Evolutionary conservation across 768 basidiomycete genomes (phyloP).

Genomic region (Mycena albidolilacea): DNA sequence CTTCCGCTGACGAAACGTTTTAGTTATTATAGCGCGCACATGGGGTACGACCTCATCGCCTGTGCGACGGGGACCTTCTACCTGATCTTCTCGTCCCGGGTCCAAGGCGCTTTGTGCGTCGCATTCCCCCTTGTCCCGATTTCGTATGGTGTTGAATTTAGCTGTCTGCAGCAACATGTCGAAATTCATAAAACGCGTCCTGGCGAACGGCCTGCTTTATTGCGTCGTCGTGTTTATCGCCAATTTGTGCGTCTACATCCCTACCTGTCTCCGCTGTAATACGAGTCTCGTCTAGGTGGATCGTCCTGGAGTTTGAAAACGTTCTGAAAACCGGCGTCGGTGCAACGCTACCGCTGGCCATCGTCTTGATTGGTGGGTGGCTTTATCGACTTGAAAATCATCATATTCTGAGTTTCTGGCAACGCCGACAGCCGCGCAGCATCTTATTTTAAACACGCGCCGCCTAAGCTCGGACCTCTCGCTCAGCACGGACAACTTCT

Average conservation of each 20-base stretch:
- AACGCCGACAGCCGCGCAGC: conserved; percentile 28
- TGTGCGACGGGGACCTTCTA: conserved; percentile 33
- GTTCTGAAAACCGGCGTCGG: conserved; percentile 30
- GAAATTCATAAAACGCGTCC: conserved; percentile 29
- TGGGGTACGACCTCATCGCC: conserved; percentile 31
- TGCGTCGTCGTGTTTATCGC: conserved; percentile 23
- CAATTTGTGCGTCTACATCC: conserved; percentile 26
- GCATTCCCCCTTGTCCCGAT: neutral
- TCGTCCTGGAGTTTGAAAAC: conserved; percentile 35
- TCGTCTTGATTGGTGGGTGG: conserved; percentile 32
- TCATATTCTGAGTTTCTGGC: neutral
- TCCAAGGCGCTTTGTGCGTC: conserved; percentile 31
- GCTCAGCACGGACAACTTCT: conserved; percentile 29
- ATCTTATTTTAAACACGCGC: conserved; percentile 36
- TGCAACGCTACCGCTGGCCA: conserved; percentile 29
- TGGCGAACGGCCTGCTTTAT: conserved; percentile 32
- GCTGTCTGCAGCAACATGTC: conserved; percentile 24
- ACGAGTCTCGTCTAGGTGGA: conserved; percentile 25
- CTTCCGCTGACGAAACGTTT: conserved; percentile 2
- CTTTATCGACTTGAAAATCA: neutral
- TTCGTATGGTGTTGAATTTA: neutral
- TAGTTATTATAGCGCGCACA: conserved; percentile 36
- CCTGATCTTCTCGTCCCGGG: conserved; percentile 26
- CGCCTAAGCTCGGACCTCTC: conserved; percentile 22
- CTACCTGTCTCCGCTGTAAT: neutral